Percentiles rank a stretch among this genome's conserved stretches.
These are phyloP conservation scores for Mycena galericulata DNA, from an alignment of 768 basidiomycete genomes.

Conservation along the genomic window DNA sequence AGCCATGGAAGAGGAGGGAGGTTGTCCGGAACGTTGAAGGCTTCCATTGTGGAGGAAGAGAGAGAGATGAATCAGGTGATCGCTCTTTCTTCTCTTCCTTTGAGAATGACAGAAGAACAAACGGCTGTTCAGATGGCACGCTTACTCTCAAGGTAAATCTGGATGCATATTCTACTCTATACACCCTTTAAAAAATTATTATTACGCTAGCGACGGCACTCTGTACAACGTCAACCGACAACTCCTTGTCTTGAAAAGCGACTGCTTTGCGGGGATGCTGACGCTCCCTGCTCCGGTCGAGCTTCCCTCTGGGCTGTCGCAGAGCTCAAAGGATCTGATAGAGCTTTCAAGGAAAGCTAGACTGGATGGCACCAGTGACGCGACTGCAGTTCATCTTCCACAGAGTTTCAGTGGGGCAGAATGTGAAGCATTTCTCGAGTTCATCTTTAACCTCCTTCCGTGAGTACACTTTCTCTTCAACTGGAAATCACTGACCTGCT, in stretches of 20 bases:
- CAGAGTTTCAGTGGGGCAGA: background rate
- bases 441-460: conserved; percentile 5
- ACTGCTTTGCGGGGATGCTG: background rate
- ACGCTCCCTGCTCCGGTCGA: background rate
- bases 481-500: background rate
- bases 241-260: background rate
- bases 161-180: too few species aligned
- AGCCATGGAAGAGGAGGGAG: background rate
- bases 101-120: background rate
- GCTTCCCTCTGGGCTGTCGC: background rate
- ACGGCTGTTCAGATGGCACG: background rate
- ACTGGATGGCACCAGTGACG: background rate
- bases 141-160: background rate
- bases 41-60: background rate
- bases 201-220: too few species aligned
- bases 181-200: too few species aligned
- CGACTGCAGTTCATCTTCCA: background rate
- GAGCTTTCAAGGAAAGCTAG: background rate
- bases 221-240: background rate
- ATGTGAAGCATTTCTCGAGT: background rate
- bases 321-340: background rate
- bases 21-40: background rate
- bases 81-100: background rate
- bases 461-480: background rate
- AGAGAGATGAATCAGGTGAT: background rate